Percentiles rank a stretch among this genome's conserved stretches.
Conservation (phyloP, 1,284 basidiomycete genomes). For the Trametes versicolor region DNA sequence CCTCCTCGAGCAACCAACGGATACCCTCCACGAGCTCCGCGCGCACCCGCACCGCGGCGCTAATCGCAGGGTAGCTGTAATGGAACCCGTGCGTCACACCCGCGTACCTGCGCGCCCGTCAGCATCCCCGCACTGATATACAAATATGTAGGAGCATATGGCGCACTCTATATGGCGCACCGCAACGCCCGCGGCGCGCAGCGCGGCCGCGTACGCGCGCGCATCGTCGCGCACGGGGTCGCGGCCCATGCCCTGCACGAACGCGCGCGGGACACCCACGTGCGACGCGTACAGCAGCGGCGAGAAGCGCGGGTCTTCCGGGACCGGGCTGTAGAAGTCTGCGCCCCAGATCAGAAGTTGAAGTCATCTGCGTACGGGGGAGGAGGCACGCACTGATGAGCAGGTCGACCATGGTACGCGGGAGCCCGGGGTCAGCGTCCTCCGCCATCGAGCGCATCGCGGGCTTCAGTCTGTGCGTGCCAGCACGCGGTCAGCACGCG, state of each 20-base stretch:
- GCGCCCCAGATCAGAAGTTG: not conserved
- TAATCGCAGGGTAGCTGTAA: not conserved
- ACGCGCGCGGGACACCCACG: conserved; percentile 34
- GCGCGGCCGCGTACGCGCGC: conserved; percentile 34
- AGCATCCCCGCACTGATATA: not conserved
- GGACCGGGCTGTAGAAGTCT: conserved; percentile 18
- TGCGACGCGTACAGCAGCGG: conserved; percentile 32
- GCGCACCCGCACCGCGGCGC: not conserved
- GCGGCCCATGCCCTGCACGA: conserved; percentile 34
- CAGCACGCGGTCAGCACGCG: not conserved
- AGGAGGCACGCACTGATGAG: not conserved
- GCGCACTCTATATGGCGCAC: not conserved
- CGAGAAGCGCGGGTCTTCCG: conserved; percentile 27
- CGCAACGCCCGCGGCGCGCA: conserved; percentile 32
- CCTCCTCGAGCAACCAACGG: conserved; percentile 1
- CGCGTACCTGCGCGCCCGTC: conserved; percentile 11
- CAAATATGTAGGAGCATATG: not conserved
- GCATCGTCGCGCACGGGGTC: conserved; percentile 40
- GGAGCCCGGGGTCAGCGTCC: conserved; percentile 32
- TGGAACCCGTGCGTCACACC: conserved; percentile 23
- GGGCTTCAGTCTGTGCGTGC: conserved; percentile 15
- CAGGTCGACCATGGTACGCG: not conserved
- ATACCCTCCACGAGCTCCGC: conserved; percentile 7
- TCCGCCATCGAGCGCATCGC: conserved; percentile 36
- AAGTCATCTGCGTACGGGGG: conserved; percentile 3